These are phyloP conservation scores for Abrus pulchellus DNA, from an alignment of 306 rosid genomes.

Conservation along the genomic window DNA sequence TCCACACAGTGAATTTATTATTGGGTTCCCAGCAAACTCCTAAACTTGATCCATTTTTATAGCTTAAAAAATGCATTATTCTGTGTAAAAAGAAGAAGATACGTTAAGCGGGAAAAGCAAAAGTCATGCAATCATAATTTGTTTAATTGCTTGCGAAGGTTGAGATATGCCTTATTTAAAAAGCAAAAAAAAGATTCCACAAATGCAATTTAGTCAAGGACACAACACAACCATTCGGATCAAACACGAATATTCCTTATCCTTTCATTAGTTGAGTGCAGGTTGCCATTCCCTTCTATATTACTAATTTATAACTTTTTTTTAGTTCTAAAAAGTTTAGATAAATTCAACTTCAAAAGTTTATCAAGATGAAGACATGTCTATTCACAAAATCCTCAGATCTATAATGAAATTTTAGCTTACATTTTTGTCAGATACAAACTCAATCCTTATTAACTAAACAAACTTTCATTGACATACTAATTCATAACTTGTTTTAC, in stretches of 20 bases:
- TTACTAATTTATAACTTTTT: background rate
- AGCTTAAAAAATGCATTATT: background rate
- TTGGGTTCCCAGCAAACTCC: background rate
- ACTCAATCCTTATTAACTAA: too few relatives aligned
- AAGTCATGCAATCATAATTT: background rate
- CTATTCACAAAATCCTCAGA: too few relatives aligned
- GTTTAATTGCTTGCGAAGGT: slow-evolving; percentile 20
- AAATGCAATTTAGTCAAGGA: slow-evolving; percentile 32
- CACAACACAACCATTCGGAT: slow-evolving; percentile 7
- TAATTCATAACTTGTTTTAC: too few relatives aligned
- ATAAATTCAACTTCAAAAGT: too few relatives aligned
- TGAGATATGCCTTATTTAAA: background rate
- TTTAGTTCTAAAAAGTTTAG: too few relatives aligned
- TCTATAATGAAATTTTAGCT: too few relatives aligned
- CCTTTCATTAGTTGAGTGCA: background rate
- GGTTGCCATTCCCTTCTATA: background rate
- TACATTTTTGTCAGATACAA: too few relatives aligned
- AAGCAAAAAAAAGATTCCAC: background rate
- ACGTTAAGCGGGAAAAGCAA: background rate
- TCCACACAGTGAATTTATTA: too few relatives aligned
- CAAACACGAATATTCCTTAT: slow-evolving; percentile 43
- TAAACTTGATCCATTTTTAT: background rate
- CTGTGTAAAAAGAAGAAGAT: background rate
- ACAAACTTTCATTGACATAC: too few relatives aligned
- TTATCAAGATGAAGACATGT: too few relatives aligned